These are phyloP conservation scores for Phaeosphaeriaceae sp. DNA, from an alignment of 2,329 filamentous ascomycete species.

Conservation along the genomic window DNA sequence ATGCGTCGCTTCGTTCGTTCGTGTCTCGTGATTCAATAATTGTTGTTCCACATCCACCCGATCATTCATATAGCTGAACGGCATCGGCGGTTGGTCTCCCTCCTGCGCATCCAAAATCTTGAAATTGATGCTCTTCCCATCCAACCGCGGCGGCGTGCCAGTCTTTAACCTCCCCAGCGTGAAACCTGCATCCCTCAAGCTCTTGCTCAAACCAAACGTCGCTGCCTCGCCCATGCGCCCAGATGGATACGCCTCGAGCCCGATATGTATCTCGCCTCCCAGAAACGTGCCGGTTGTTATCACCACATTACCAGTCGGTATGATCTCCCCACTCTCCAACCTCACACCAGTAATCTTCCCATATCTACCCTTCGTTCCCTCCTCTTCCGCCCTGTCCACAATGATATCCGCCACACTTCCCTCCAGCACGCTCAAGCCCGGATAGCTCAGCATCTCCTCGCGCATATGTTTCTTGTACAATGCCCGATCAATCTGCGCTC, in stretches of 20 bases:
- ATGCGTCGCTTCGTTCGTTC: conserved; percentile 85
- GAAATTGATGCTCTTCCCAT: conserved; percentile 83
- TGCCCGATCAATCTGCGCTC: conserved; percentile 91
- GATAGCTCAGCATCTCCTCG: conserved; percentile 80
- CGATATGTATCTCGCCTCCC: conserved; percentile 95
- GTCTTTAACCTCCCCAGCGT: conserved; percentile 91
- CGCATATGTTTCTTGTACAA: conserved; percentile 92
- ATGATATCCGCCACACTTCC: conserved; percentile 95
- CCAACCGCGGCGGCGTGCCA: conserved; percentile 88
- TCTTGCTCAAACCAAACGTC: conserved; percentile 91
- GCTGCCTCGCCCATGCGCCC: conserved; percentile 94
- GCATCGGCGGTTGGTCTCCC: conserved; percentile 84
- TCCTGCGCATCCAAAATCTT: conserved; percentile 72
- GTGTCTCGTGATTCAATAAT: conserved; percentile 83
- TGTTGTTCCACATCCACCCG: conserved; percentile 80
- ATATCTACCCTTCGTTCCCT: conserved; percentile 57
- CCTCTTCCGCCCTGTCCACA: conserved; percentile 63
- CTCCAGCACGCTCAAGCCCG: conserved; percentile 79
- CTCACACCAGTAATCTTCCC: conserved; percentile 84
- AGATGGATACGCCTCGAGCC: conserved; percentile 80
- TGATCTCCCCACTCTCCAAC: conserved; percentile 84
- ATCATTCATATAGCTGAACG: conserved; percentile 90
- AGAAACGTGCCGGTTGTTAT: conserved; percentile 98
- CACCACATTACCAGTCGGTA: conserved; percentile 81
- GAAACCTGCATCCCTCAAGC: conserved; percentile 86